Conservation (phyloP, 2,329 filamentous ascomycete species). For the Lomentospora prolificans region DNA sequence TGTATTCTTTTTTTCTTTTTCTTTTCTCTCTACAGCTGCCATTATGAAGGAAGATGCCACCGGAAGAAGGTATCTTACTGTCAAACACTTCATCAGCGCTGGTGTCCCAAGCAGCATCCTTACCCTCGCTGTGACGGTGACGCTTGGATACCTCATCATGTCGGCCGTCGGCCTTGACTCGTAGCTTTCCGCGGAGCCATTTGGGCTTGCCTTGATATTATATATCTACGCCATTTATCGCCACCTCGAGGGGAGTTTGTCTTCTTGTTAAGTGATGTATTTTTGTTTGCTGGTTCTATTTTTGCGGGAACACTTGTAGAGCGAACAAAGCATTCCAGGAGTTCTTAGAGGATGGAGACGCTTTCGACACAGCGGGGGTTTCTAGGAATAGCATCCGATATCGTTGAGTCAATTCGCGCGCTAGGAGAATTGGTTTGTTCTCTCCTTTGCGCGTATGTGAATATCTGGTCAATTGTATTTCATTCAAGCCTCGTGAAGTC, state of each 20-base stretch:
- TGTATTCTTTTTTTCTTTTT: background rate
- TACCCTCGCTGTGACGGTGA: slow-evolving; percentile 72
- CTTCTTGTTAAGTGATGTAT: too few relatives aligned
- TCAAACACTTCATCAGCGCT: slow-evolving; percentile 90
- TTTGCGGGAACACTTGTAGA: too few relatives aligned
- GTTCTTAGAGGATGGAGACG: background rate
- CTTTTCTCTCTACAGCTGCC: slow-evolving; percentile 49
- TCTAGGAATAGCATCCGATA: background rate
- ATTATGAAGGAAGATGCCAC: slow-evolving; percentile 99
- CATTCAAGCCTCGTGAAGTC: too few relatives aligned
- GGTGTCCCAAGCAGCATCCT: slow-evolving; percentile 81
- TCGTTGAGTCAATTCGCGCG: background rate
- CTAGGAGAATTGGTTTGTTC: too few relatives aligned
- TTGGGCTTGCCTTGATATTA: background rate
- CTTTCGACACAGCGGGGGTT: background rate
- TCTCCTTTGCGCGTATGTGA: too few relatives aligned
- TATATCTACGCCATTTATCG: background rate
- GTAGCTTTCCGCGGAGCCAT: slow-evolving; percentile 7
- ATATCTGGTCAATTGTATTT: too few relatives aligned
- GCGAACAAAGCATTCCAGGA: background rate
- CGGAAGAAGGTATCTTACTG: slow-evolving; percentile 81
- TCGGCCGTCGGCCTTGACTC: slow-evolving; percentile 54
- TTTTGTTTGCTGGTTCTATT: too few relatives aligned
- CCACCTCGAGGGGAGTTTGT: background rate
- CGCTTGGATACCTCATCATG: slow-evolving; percentile 88